A percentile compares a stretch with the other conserved stretches of the same genome.
Evolutionary conservation across 164 flowering plant genomes (phyloP).

Genomic region (Berberis vulgaris): DNA sequence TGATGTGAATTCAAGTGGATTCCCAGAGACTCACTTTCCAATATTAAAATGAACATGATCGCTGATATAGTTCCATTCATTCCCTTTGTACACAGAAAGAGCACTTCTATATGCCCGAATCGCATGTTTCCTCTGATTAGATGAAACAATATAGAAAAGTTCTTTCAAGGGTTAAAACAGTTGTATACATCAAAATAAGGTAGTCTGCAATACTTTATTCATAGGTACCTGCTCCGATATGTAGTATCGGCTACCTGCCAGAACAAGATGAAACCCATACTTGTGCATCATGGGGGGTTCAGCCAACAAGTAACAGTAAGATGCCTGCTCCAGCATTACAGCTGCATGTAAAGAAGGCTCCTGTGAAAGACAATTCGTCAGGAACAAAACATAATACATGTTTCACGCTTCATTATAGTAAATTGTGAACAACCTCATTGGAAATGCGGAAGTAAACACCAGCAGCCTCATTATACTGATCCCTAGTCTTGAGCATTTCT

Average conservation of each 20-base stretch:
- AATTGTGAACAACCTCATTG: constrained; percentile 62
- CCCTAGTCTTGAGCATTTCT: constrained; percentile 87
- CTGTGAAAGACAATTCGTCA: constrained; percentile 32
- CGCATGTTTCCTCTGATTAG: constrained; percentile 77
- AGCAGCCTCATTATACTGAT: constrained; percentile 83
- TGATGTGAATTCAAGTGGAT: background rate
- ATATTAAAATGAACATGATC: constrained; percentile 91
- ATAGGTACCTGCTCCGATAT: constrained; percentile 77
- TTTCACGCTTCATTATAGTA: background rate
- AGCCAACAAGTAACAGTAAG: constrained; percentile 82
- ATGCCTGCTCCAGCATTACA: constrained; percentile 98
- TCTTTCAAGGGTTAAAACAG: constrained; percentile 1
- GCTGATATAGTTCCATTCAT: constrained; percentile 70
- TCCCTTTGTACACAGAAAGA: constrained; percentile 67
- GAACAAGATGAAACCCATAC: constrained; percentile 96
- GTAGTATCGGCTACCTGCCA: constrained; percentile 82
- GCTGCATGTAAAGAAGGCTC: constrained; percentile 82
- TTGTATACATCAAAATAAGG: background rate
- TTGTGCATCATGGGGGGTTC: constrained; percentile 85
- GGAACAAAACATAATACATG: constrained; percentile 1
- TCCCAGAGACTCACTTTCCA: constrained; percentile 57
- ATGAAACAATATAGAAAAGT: background rate
- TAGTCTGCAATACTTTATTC: background rate
- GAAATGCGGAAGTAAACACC: constrained; percentile 77
- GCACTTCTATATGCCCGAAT: constrained; percentile 82